Conservation (phyloP, 163 green algal species). For the Coccomyxa subellipsoidea region DNA sequence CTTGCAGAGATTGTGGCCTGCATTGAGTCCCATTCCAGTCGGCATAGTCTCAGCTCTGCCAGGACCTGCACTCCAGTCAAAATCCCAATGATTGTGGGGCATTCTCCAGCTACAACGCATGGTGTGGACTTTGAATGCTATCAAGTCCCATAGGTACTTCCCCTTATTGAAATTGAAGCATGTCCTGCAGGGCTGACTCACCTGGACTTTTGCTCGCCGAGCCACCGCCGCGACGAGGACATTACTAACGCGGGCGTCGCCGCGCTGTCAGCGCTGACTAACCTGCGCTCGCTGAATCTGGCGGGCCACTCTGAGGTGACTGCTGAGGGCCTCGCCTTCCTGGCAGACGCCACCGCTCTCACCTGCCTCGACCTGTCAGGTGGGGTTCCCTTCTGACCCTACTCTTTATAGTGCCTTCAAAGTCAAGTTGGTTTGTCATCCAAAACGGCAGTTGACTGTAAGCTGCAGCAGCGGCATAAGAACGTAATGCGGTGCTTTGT, state of each 20-base stretch:
- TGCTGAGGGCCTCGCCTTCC: neutral
- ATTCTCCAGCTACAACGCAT: no score
- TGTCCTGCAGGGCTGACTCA: slow-evolving; percentile 4
- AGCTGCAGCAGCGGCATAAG: neutral
- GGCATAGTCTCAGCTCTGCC: no score
- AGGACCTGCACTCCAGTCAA: no score
- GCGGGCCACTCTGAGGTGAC: neutral
- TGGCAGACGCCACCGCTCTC: neutral
- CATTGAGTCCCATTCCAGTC: no score
- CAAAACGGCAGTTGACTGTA: no score
- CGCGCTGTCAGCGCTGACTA: neutral
- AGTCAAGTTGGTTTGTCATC: no score
- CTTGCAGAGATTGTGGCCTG: no score
- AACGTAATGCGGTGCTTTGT: neutral
- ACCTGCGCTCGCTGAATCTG: neutral
- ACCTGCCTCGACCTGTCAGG: neutral
- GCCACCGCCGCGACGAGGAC: neutral
- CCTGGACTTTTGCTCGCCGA: neutral
- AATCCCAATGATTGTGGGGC: no score
- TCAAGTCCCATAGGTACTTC: neutral
- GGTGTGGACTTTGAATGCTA: no score
- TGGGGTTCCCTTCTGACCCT: neutral
- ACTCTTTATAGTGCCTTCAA: no score
- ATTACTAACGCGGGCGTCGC: neutral
- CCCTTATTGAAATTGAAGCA: no score